phyloP scores from a whole-genome alignment of 208 protist species.

The Trypanosoma rangeli region DNA sequence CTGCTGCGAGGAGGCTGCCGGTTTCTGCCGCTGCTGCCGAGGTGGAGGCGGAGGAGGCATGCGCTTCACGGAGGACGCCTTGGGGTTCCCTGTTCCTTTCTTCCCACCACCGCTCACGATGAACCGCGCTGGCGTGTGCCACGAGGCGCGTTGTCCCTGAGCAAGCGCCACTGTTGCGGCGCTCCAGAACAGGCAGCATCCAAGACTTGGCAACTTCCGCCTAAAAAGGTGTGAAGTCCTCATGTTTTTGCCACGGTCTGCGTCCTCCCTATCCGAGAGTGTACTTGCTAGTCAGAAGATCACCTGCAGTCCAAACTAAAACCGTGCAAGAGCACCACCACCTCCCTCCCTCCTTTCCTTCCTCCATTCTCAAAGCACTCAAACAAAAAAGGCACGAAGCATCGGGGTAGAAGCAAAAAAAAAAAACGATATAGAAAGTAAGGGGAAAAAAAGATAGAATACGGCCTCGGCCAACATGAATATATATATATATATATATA shows the following conservation, averaged over 20 bases:
- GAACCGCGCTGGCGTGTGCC: slow-evolving; percentile 9
- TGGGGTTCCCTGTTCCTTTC: not conserved
- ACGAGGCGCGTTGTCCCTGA: not conserved
- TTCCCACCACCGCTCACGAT: not conserved
- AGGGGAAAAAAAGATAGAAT: not conserved
- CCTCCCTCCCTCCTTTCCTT: not conserved
- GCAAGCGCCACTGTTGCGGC: not conserved
- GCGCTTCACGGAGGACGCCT: slow-evolving; percentile 14
- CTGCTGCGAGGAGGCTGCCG: not conserved
- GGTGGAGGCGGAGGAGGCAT: slow-evolving; percentile 18
- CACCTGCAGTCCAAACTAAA: not conserved
- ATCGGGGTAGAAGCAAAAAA: too few species aligned
- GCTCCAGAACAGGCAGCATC: not conserved
- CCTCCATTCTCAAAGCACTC: not conserved
- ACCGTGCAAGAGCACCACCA: not conserved
- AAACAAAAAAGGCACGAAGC: not conserved
- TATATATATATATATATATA: not conserved
- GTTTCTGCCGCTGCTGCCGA: not conserved
- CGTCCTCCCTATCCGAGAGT: not conserved
- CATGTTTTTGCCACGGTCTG: not conserved
- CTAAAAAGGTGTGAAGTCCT: not conserved
- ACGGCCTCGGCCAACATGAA: not conserved
- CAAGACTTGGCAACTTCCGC: not conserved
- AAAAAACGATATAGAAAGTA: not conserved
- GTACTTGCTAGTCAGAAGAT: slow-evolving; percentile 16